Evolutionary conservation across 176 grass and related monocot genomes (phyloP), one percentile per base, ranked within the genome.

Genomic region (Zoysia japonica): DNA sequence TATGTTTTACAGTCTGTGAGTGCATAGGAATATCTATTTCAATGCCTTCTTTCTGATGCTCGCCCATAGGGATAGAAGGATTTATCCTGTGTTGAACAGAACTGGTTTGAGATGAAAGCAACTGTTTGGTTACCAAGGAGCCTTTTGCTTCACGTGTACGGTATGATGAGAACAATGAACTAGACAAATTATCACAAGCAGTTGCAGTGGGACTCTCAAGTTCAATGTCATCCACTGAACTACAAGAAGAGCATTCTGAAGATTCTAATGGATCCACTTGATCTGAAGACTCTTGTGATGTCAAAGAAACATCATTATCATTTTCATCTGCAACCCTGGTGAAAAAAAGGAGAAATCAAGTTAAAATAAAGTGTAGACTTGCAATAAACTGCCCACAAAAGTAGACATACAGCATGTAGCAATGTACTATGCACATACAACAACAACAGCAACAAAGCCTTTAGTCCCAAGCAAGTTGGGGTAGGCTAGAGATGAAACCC

Each of bases 191-290:
- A 68, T 53, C 68, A 78, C 61, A 68, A 69, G 28, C 28, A 28
- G 64, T 41, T 55, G 59, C 28, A 28, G 28, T 69, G 71, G 70
- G 50, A 79, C 68, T 67, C 53, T 85, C 81, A 81, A 72, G 16
- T 67, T 89, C 83, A 72, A 55, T 76, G 85, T 93, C 92, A 7
- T 93, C 92, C 79, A 80, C 61, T 78, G 92, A 98, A 82, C 86
- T 80, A 91, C 74, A 86, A 64, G 82, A 97, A 72, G 93, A 97
- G 69, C 77, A 87, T 44, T 86, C 92, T 42, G 88, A 94, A 74
- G 78, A 86, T 82, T 90, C 76, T 49, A 83, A 77, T 42, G 66
- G 67, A 83, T 98, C 84, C 35, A 74, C 74, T 68, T 77, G 85
- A 76, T 85, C 77, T 82, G 87, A 90, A 84, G 71, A 94, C 77